Percentiles rank a stretch among this genome's conserved stretches.
phyloP scores from a whole-genome alignment of 352 stramenopile genomes.

The Globisporangium spinosum region DNA sequence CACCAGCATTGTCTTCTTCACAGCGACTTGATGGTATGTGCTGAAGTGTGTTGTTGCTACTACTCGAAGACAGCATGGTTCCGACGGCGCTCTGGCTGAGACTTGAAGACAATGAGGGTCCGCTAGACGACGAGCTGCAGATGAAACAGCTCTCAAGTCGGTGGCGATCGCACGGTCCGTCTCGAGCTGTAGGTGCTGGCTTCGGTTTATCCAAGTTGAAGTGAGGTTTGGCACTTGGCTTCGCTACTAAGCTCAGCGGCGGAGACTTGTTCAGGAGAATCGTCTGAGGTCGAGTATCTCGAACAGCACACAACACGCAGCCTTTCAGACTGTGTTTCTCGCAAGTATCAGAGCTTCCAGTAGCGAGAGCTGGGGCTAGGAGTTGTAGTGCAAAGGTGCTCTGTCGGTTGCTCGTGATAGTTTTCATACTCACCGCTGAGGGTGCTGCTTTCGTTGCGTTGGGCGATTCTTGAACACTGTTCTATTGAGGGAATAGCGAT shows the following conservation, averaged over 20 bases:
- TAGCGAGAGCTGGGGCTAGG: background rate
- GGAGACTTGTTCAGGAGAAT: background rate
- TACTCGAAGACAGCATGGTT: background rate
- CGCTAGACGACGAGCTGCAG: slow-evolving; percentile 29
- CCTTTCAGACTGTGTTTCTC: slow-evolving; percentile 56
- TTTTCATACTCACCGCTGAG: background rate
- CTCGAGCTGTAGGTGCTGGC: background rate
- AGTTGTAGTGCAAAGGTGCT: background rate
- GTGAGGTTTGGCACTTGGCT: background rate
- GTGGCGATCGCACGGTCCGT: slow-evolving; percentile 42
- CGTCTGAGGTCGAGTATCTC: slow-evolving; percentile 7
- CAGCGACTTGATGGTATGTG: background rate
- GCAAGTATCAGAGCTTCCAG: slow-evolving; percentile 17
- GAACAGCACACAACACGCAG: slow-evolving; percentile 58
- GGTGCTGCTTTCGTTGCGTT: background rate
- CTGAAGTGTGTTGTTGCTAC: background rate
- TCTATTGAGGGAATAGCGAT: background rate
- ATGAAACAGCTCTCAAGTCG: slow-evolving; percentile 62
- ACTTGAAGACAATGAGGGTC: background rate
- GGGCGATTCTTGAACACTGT: background rate
- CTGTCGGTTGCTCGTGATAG: background rate
- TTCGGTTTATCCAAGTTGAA: background rate
- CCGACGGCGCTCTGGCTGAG: background rate
- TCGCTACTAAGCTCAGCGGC: background rate
- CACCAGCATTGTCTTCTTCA: slow-evolving; percentile 1